These are phyloP conservation scores for Bauhinia variegata DNA, from an alignment of 306 rosid species.

Conservation along the genomic window DNA sequence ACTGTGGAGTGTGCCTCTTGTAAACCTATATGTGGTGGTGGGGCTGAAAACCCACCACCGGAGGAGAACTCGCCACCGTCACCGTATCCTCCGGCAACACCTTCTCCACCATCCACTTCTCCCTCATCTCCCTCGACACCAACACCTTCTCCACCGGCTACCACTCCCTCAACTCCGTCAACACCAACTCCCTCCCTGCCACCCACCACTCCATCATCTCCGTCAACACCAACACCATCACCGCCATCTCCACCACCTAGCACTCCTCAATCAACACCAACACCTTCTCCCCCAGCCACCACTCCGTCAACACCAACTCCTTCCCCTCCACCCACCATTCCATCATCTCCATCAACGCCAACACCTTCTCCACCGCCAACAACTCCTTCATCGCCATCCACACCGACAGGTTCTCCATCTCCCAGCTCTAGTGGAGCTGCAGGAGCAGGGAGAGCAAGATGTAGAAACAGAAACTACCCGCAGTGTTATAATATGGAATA, in stretches of 20 bases:
- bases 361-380: not conserved
- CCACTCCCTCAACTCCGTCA: not conserved
- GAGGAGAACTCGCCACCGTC: constrained; percentile 8
- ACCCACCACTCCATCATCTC: not conserved
- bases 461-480: constrained; percentile 46
- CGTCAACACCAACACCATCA: constrained; percentile 10
- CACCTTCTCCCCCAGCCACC: constrained; percentile 11
- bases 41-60: constrained; percentile 31
- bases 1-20: constrained; percentile 61
- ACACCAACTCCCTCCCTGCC: not conserved
- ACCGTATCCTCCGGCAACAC: not conserved
- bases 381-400: not conserved
- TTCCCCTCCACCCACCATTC: not conserved
- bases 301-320: constrained; percentile 1
- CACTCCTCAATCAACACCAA: not conserved
- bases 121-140: not conserved
- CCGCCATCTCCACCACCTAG: constrained; percentile 17
- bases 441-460: constrained; percentile 41
- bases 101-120: not conserved
- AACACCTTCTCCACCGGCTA: not conserved
- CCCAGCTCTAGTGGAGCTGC: not conserved
- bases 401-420: not conserved
- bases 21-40: constrained; percentile 51
- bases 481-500: constrained; percentile 48
- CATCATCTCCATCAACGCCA: no score